Evolutionary conservation across 2,329 filamentous ascomycete genomes (phyloP), one percentile per base, ranked within the genome.

Genomic region (Fusarium sarcochroum): DNA sequence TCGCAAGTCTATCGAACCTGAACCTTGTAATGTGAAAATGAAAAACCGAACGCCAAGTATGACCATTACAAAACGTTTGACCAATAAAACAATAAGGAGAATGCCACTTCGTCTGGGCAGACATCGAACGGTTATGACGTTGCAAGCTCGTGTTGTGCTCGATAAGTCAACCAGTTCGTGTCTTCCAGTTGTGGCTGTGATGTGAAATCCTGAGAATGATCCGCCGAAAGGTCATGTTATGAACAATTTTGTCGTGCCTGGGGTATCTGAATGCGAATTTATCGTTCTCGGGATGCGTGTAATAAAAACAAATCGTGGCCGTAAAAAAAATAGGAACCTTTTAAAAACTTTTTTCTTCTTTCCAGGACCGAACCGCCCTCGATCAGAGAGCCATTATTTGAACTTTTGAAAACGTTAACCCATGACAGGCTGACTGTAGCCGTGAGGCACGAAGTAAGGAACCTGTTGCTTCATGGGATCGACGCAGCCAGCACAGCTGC

Each of bases 351-450:
- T 73, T 75, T 73, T 75, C 63, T 68, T 73, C 72, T 73, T 70
- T 70, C 60, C 55, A 70, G 67, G 52, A 69, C 68, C 66, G 32
- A 67, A 58, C 45, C 46, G 45, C 60, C 48, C 66, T 68, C 51
- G 25, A 53, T 52, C 44, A 8, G 38, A 49, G 66, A 62, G 61
- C 66, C 59, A 74, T 75, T 72, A 67, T 55, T 27, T 56, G 42
- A 57, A 37, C 52, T 66, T 65, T 71, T 63, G 56, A 49, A 25
- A 15, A 63, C 54, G 25, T 80, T 74, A 87, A 53, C 86, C 86
- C 76, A 88, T 83, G 17, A 89, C 86, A 15, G 86, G 78, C 73
- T 88, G 87, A 27, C 83, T 81, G 57, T 86, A 88, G 41, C 76
- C 78, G 53, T 85, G 82, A 21, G 80, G 73, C 48, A 80, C 76